phyloP scores from a whole-genome alignment of 2,329 filamentous ascomycete species.

The Boeremia lycopersici region DNA sequence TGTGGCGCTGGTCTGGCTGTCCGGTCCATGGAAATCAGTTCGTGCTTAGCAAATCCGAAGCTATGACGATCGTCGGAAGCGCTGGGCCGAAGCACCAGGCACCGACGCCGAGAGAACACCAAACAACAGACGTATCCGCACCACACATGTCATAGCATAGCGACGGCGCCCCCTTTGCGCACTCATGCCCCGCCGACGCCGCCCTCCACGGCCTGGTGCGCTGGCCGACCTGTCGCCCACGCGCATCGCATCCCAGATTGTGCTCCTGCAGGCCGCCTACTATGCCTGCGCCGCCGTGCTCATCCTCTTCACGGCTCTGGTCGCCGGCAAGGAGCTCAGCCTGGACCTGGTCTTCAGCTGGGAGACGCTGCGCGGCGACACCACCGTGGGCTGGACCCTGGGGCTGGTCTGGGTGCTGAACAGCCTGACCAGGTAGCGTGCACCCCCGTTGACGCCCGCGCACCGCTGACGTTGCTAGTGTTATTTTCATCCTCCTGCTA shows the following conservation, averaged over 20 bases:
- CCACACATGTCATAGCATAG: constrained; percentile 21
- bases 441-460: background rate
- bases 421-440: constrained; percentile 65
- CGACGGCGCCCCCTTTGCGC: constrained; percentile 23
- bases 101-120: constrained; percentile 18
- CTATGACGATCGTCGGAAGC: constrained; percentile 28
- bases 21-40: constrained; percentile 12
- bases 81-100: constrained; percentile 21
- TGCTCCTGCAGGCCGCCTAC: constrained; percentile 68
- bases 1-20: background rate
- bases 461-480: constrained; percentile 58
- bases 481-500: constrained; percentile 80
- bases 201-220: constrained; percentile 68
- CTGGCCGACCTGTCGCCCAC: constrained; percentile 70
- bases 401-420: constrained; percentile 72
- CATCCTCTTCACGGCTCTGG: constrained; percentile 70
- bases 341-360: constrained; percentile 67
- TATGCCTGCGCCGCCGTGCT: constrained; percentile 66
- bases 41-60: constrained; percentile 27
- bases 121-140: background rate
- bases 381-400: constrained; percentile 72
- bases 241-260: constrained; percentile 70
- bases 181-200: constrained; percentile 62
- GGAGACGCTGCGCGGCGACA: constrained; percentile 68
- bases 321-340: constrained; percentile 66